These are phyloP conservation scores for Immersiporthe knoxdaviesiana DNA, from an alignment of 2,329 filamentous ascomycete species.

Conservation along the genomic window DNA sequence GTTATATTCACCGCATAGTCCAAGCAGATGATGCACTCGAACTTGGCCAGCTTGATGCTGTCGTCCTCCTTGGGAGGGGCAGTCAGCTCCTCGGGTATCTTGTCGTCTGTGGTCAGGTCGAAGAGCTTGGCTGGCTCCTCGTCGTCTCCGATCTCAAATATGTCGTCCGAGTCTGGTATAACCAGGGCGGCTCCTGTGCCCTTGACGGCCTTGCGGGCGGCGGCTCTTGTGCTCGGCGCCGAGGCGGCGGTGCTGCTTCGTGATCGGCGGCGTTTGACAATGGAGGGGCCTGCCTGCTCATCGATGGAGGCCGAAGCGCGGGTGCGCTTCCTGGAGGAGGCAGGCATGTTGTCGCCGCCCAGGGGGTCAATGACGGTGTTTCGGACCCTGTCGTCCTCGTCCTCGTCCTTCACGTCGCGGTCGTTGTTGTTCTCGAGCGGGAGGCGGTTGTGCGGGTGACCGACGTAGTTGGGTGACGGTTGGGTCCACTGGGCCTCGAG, in stretches of 20 bases:
- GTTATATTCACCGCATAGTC: constrained; percentile 62
- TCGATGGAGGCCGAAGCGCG: constrained; percentile 17
- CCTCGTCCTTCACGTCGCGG: not conserved
- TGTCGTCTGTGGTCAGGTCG: constrained; percentile 47
- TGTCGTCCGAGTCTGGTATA: constrained; percentile 28
- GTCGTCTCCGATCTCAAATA: constrained; percentile 36
- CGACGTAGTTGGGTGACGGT: not conserved
- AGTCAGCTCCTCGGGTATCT: constrained; percentile 47
- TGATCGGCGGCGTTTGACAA: constrained; percentile 19
- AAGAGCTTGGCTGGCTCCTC: constrained; percentile 38
- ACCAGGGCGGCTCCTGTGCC: not conserved
- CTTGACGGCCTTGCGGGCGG: not conserved
- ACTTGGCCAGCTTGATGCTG: constrained; percentile 55
- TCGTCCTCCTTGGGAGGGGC: constrained; percentile 52
- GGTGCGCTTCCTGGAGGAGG: constrained; percentile 30
- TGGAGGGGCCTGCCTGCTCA: constrained; percentile 20
- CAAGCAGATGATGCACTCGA: constrained; percentile 72
- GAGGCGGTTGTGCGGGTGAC: not conserved
- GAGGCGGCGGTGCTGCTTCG: constrained; percentile 11
- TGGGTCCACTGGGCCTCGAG: not conserved
- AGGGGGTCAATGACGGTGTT: constrained; percentile 9
- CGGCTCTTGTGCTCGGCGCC: not conserved
- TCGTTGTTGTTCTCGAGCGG: constrained; percentile 12
- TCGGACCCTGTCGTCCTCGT: constrained; percentile 7
- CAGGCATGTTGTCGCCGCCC: constrained; percentile 20